Evolutionary conservation across 371 early-diverging fungal species (phyloP).

Genomic region (Mucor sp.): DNA sequence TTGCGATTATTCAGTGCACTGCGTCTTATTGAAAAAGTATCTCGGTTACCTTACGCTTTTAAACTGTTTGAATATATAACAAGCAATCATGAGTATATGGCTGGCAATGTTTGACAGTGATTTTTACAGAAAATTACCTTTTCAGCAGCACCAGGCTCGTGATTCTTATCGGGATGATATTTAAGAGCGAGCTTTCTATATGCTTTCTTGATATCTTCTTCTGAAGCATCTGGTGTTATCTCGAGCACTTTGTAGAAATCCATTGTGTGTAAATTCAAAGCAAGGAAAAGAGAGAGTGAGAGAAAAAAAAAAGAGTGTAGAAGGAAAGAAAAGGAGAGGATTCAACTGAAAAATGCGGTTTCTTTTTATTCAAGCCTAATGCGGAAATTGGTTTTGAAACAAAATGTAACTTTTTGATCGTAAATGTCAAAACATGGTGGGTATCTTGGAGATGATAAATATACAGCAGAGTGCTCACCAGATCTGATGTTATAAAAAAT

Average conservation of each 20-base stretch:
- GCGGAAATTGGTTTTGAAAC: neutral
- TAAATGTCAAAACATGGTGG: neutral
- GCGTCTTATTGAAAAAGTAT: neutral
- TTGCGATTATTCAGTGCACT: neutral
- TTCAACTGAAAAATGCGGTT: neutral
- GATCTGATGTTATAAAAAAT: neutral
- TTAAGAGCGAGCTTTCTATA: conserved; percentile 82
- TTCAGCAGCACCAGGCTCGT: conserved; percentile 27
- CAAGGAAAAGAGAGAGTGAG: neutral
- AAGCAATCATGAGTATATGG: conserved; percentile 41
- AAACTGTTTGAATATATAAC: conserved; percentile 1
- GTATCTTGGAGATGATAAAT: neutral
- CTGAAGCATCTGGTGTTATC: conserved; percentile 72
- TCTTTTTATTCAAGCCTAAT: neutral
- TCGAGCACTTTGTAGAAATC: conserved; percentile 95
- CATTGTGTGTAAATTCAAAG: neutral
- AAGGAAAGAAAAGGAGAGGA: neutral
- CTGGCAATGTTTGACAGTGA: conserved; percentile 16
- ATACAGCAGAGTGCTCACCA: neutral
- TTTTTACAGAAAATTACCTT: conserved; percentile 12
- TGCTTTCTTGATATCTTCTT: conserved; percentile 90
- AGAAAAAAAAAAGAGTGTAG: neutral
- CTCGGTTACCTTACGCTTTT: conserved; percentile 17
- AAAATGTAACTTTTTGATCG: neutral
- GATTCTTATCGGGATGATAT: conserved; percentile 86